Evolutionary conservation across 192 early-diverging fungal genomes (phyloP).

Genomic region (Backusella tarrabulga): DNA sequence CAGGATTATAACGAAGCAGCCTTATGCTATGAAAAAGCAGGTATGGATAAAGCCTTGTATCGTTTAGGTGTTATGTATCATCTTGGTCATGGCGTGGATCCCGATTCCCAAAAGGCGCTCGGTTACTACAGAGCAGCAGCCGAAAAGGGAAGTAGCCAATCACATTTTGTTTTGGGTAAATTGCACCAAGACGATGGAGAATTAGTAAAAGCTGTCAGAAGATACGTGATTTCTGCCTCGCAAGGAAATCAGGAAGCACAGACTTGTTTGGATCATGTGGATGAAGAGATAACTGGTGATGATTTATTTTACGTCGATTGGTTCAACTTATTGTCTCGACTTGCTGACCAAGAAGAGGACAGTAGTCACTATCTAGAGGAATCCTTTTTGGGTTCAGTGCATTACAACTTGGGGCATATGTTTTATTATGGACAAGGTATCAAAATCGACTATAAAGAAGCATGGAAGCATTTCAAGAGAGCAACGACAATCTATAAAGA

Average conservation of each 20-base stretch:
- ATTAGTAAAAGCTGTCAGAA: too few species aligned
- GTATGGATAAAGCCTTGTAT: not conserved
- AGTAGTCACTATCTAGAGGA: not conserved
- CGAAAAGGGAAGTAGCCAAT: not conserved
- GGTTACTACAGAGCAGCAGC: not conserved
- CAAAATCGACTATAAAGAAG: not conserved
- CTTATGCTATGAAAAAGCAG: not conserved
- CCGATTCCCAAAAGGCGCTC: not conserved
- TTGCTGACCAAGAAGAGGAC: not conserved
- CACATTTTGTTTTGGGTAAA: not conserved
- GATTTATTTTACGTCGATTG: constrained; percentile 5
- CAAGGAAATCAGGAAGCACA: not conserved
- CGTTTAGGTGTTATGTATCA: not conserved
- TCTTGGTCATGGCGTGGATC: not conserved
- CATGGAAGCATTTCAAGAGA: not conserved
- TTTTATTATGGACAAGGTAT: not conserved
- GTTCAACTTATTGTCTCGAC: not conserved
- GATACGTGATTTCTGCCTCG: not conserved
- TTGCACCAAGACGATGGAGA: not conserved
- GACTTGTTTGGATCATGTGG: not conserved
- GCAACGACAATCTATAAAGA: not conserved
- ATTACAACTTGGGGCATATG: not conserved
- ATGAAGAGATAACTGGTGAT: not conserved
- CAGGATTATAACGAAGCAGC: not conserved
- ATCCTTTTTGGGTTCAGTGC: not conserved